Percentiles rank a stretch among this genome's conserved stretches.
Evolutionary conservation across 106 monocot species (phyloP).

Genomic region (Phalaenopsis equestris): DNA sequence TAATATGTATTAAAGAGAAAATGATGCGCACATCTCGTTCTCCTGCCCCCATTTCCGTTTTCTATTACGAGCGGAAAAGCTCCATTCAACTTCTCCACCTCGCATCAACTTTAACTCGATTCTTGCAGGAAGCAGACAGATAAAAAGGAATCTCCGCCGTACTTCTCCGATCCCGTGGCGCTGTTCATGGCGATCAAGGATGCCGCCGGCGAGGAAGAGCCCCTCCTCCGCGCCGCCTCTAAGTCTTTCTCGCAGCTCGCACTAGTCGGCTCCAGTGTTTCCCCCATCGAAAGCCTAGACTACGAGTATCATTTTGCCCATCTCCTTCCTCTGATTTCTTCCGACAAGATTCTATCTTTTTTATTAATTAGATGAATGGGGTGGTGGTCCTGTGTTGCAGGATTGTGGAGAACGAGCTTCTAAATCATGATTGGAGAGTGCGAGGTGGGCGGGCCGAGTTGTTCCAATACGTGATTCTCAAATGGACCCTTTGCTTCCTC

Average conservation of each 20-base stretch:
- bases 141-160: neutral
- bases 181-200: neutral
- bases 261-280: neutral
- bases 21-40: too few species aligned
- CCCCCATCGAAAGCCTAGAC: constrained; percentile 4
- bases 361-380: neutral
- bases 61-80: neutral
- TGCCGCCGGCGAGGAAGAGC: neutral
- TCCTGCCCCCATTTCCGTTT: neutral
- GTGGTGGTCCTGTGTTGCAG: constrained; percentile 5
- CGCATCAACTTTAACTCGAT: neutral
- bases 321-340: neutral
- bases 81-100: neutral
- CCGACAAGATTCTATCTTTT: neutral
- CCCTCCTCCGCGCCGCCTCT: neutral
- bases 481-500: constrained; percentile 75
- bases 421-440: constrained; percentile 71
- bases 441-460: constrained; percentile 30
- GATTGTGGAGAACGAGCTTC: constrained; percentile 60
- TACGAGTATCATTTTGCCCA: neutral
- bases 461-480: constrained; percentile 50
- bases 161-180: neutral
- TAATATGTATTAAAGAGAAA: too few species aligned
- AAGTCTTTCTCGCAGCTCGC: constrained; percentile 4
- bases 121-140: neutral